Evolutionary conservation across 2,329 filamentous ascomycete species (phyloP), one percentile per base, ranked within the genome.

Genomic region (Stagonosporopsis rhizophila): DNA sequence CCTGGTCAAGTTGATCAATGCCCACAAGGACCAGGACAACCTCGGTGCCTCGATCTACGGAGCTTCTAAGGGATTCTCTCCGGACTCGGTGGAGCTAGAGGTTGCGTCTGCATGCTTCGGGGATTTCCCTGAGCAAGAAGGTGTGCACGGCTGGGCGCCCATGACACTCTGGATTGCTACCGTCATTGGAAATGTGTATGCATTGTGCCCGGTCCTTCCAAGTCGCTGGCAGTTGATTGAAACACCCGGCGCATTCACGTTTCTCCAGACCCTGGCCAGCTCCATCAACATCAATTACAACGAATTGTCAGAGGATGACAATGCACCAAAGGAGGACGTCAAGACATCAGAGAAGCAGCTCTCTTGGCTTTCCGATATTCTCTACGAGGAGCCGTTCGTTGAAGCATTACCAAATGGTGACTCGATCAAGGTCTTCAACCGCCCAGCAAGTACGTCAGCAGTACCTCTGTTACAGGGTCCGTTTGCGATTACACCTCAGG

Each of bases 131-230:
- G 79, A 75, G 28, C 69, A 75, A 52, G 80, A 83, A 50, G 83
- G 82, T 34, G 84, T 87, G 61, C 81, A 86, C 67, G 84, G 84
- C 2, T 99, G 95, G 95, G 90, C 92, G 7, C 87, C 93, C 9
- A 97, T 97, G 90, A 98, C 95, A 0, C 82, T 99, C 11, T 99
- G 94, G 91, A 81, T 98, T 47, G 92, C 93, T n/a, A 99, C 97
- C 90, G 87, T 87, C 34, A 90, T 92, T 57, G 95, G 95, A 3
- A 93, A 97, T 70, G 85, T 98, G 6, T 99, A 99, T 71, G 93
- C 94, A 1, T 80, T 99, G 8, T 97, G 93, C 71, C 95, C 95
- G 1, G 82, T 99, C 37, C 81, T 99, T 28, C 95, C 95, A 0
- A 87, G 87, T 47, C 91, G 89, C 67, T 98, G 94, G 92, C 87